Evolutionary conservation across 2,329 filamentous ascomycete species (phyloP).

Genomic region (Penicillium sp.): DNA sequence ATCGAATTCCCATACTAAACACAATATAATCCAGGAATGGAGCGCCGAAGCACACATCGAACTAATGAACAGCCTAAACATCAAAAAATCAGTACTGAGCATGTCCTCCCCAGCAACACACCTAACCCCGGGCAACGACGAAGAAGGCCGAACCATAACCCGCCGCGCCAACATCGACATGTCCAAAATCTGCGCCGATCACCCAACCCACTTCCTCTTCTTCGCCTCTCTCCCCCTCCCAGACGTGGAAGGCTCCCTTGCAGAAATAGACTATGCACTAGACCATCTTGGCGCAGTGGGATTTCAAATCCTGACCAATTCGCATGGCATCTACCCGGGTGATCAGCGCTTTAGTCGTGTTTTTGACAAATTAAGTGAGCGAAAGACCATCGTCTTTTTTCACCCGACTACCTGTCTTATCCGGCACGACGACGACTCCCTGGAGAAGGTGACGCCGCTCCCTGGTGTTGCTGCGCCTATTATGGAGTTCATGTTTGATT

Average conservation of each 20-base stretch:
- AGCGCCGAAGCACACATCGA: slow-evolving; percentile 46
- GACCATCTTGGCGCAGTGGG: slow-evolving; percentile 50
- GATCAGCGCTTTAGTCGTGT: slow-evolving; percentile 46
- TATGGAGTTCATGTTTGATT: slow-evolving; percentile 32
- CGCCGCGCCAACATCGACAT: slow-evolving; percentile 36
- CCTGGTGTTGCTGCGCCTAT: slow-evolving; percentile 21
- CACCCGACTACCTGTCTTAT: slow-evolving; percentile 48
- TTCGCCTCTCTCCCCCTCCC: slow-evolving; percentile 56
- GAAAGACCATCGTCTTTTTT: slow-evolving; percentile 52
- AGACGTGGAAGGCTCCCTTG: slow-evolving; percentile 47
- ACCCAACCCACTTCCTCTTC: slow-evolving; percentile 47
- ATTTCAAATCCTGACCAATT: slow-evolving; percentile 53
- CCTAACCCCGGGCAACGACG: slow-evolving; percentile 42
- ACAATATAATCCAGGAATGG: slow-evolving; percentile 39
- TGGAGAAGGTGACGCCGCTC: slow-evolving; percentile 14
- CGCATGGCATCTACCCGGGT: slow-evolving; percentile 54
- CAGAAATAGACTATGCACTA: slow-evolving; percentile 48
- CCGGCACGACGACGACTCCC: neutral
- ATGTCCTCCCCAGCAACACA: slow-evolving; percentile 55
- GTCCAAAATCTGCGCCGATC: slow-evolving; percentile 24
- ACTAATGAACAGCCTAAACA: slow-evolving; percentile 51
- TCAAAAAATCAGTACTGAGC: slow-evolving; percentile 54
- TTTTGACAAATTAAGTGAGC: slow-evolving; percentile 49
- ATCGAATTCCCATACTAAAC: neutral
- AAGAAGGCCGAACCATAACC: slow-evolving; percentile 38